Conservation (phyloP, 2,329 filamentous ascomycete species). For the Bisporella sp. region DNA sequence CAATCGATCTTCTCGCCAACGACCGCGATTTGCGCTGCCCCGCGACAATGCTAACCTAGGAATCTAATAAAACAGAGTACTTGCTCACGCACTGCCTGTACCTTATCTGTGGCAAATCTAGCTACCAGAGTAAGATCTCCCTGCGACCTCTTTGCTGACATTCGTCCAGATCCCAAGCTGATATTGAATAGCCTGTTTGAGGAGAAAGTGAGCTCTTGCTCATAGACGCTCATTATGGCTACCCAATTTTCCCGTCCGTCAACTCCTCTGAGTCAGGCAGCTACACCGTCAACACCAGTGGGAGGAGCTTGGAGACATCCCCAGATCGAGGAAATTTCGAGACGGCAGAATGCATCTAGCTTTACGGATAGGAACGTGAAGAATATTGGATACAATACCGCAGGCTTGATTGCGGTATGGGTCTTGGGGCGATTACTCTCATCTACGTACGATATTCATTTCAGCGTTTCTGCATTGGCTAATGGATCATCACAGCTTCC, state of each 20-base stretch:
- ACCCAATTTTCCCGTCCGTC: conserved; percentile 11
- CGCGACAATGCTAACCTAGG: conserved; percentile 18
- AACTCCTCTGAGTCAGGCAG: conserved; percentile 15
- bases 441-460: conserved; percentile 13
- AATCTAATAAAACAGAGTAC: not conserved
- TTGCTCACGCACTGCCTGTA: too few relatives aligned
- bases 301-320: conserved; percentile 88
- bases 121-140: too few relatives aligned
- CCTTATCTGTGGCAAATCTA: too few relatives aligned
- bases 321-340: conserved; percentile 77
- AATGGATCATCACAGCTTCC: conserved; percentile 19
- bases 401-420: conserved; percentile 44
- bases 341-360: conserved; percentile 67
- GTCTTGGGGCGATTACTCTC: conserved; percentile 32
- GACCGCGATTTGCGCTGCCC: not conserved
- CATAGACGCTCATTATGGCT: too few relatives aligned
- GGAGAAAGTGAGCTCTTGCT: too few relatives aligned
- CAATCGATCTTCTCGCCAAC: conserved; percentile 4
- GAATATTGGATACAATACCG: conserved; percentile 61
- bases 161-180: too few relatives aligned
- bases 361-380: conserved; percentile 74
- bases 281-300: conserved; percentile 20
- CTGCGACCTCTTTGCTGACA: too few relatives aligned
- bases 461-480: not conserved
- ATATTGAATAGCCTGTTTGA: too few relatives aligned